phyloP scores from a whole-genome alignment of 371 early-diverging fungal species.

The Lichtheimia hyalospora region DNA sequence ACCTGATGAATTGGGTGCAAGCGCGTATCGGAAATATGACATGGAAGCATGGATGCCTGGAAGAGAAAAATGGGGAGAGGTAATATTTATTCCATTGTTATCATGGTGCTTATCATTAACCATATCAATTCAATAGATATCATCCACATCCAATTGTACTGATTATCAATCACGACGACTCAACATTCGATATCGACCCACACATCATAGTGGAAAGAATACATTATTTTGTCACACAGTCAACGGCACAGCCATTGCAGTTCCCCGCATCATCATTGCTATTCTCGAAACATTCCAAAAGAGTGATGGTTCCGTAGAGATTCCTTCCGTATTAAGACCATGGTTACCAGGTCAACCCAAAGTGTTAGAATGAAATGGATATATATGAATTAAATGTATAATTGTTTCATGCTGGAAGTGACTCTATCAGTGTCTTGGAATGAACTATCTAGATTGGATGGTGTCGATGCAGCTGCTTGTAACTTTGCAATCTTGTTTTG shows the following conservation, averaged over 20 bases:
- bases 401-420: not conserved
- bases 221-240: conserved; percentile 84
- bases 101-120: not conserved
- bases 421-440: not conserved
- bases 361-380: not conserved
- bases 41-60: conserved; percentile 98
- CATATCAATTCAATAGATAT: conserved; percentile 49
- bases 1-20: conserved; percentile 89
- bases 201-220: conserved; percentile 31
- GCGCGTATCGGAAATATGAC: conserved; percentile 90
- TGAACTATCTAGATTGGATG: not conserved
- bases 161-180: conserved; percentile 83
- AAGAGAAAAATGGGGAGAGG: conserved; percentile 87
- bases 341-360: conserved; percentile 59
- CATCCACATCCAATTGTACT: conserved; percentile 85
- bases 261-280: conserved; percentile 87
- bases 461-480: not conserved
- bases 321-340: conserved; percentile 76
- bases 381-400: not conserved
- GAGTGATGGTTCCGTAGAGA: conserved; percentile 65
- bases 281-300: conserved; percentile 83
- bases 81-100: conserved; percentile 15
- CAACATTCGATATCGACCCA: conserved; percentile 60
- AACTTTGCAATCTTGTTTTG: not conserved
- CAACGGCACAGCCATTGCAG: conserved; percentile 93